A percentile compares a stretch with the other conserved stretches of the same genome.
Conservation (phyloP, 306 rosid genomes). For the Benincasa hispida region DNA sequence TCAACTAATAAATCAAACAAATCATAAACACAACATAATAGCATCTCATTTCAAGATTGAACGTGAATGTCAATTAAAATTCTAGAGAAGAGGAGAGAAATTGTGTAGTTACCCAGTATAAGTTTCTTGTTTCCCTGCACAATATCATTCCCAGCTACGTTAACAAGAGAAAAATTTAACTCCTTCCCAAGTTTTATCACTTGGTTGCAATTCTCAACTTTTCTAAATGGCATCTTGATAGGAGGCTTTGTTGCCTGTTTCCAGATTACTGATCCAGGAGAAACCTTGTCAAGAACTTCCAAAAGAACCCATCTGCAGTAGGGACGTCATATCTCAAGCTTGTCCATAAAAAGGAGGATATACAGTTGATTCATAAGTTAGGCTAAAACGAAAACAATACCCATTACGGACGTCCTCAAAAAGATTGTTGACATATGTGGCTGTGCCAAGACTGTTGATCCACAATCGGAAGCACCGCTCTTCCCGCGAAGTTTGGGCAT, state of each 20-base stretch:
- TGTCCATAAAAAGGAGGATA: not conserved
- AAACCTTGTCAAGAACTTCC: slow-evolving; percentile 94
- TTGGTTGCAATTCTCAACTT: slow-evolving; percentile 98
- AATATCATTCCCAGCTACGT: slow-evolving; percentile 92
- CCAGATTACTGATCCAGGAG: slow-evolving; percentile 85
- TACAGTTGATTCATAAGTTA: not conserved
- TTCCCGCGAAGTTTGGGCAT: slow-evolving; percentile 88
- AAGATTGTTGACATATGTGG: slow-evolving; percentile 75
- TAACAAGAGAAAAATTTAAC: slow-evolving; percentile 81
- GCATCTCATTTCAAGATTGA: not conserved
- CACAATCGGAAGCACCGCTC: slow-evolving; percentile 97
- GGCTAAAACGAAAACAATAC: slow-evolving; percentile 25
- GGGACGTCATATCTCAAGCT: slow-evolving; percentile 18
- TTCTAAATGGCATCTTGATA: slow-evolving; percentile 94
- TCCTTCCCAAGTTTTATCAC: slow-evolving; percentile 76
- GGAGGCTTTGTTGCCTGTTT: slow-evolving; percentile 97
- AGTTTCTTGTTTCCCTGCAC: slow-evolving; percentile 99
- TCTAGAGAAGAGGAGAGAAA: not conserved
- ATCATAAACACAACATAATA: not conserved
- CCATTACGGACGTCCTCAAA: slow-evolving; percentile 97
- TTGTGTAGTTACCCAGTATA: slow-evolving; percentile 49
- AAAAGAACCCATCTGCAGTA: slow-evolving; percentile 85
- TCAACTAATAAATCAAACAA: not conserved
- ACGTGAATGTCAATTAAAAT: not conserved
- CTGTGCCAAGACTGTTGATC: slow-evolving; percentile 93